These are phyloP conservation scores for Paramarasmius palmivorus DNA, from an alignment of 1,284 basidiomycete genomes.

Conservation along the genomic window DNA sequence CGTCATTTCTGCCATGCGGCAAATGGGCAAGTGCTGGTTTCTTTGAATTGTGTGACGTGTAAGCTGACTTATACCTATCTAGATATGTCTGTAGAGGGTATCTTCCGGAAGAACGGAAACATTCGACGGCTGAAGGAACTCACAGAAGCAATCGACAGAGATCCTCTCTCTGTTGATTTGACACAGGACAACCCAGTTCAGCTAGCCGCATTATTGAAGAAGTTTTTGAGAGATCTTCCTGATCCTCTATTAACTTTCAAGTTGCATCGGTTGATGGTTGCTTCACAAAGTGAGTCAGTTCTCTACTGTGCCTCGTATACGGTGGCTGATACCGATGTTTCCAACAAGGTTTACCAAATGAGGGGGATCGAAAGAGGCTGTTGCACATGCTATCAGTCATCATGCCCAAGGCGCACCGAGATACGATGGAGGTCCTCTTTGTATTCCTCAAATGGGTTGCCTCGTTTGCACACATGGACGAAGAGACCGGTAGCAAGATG, in stretches of 20 bases:
- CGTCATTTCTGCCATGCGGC: conserved; percentile 96
- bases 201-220: conserved; percentile 94
- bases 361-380: conserved; percentile 80
- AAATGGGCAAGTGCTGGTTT: conserved; percentile 80
- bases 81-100: conserved; percentile 99
- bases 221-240: conserved; percentile 94
- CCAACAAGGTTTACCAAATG: conserved; percentile 65
- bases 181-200: conserved; percentile 97
- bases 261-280: conserved; percentile 87
- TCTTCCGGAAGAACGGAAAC: conserved; percentile 98
- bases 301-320: conserved; percentile 8
- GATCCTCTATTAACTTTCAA: conserved; percentile 97
- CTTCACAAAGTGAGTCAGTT: conserved; percentile 77
- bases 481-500: conserved; percentile 99
- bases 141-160: conserved; percentile 91
- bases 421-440: conserved; percentile 97
- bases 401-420: conserved; percentile 91
- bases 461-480: conserved; percentile 97
- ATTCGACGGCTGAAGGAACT: conserved; percentile 91
- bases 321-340: conserved; percentile 8
- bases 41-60: conserved; percentile 6
- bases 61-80: conserved; percentile 9
- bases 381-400: conserved; percentile 88
- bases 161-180: conserved; percentile 87
- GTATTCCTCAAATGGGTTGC: conserved; percentile 99